Conservation (phyloP, 2,329 filamentous ascomycete species). For the Ophiosphaerella herpotricha region DNA sequence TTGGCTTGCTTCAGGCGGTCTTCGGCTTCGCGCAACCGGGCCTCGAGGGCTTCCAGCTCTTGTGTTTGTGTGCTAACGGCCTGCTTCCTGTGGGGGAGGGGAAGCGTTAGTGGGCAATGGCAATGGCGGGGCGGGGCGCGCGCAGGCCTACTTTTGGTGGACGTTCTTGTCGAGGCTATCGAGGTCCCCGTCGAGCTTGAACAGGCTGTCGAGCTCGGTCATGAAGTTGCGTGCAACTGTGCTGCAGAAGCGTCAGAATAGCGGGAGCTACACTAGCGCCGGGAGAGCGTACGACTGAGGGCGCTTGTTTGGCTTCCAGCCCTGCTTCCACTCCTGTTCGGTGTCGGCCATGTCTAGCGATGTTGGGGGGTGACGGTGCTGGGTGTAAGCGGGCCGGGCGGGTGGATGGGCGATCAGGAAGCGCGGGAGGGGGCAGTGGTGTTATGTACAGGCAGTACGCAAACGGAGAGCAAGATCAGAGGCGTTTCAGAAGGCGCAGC, state of each 20-base stretch:
- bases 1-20: conserved; percentile 62
- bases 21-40: conserved; percentile 82
- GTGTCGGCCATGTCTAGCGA: conserved; percentile 49
- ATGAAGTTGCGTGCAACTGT: conserved; percentile 89
- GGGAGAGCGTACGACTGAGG: conserved; percentile 75
- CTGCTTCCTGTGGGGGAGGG: conserved; percentile 67
- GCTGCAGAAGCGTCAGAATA: conserved; percentile 56
- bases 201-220: conserved; percentile 82
- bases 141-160: conserved; percentile 74
- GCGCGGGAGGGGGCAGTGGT: conserved; percentile 9
- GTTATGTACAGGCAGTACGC: conserved; percentile 9
- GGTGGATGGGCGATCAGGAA: conserved; percentile 2
- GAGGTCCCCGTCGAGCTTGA: conserved; percentile 81
- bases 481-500: conserved; percentile 32
- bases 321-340: conserved; percentile 56
- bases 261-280: conserved; percentile 26
- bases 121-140: neutral
- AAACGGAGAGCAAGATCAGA: conserved; percentile 23
- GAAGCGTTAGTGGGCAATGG: neutral
- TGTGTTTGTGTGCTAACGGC: conserved; percentile 72
- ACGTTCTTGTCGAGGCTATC: conserved; percentile 75
- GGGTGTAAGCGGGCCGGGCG: conserved; percentile 9
- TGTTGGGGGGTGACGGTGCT: conserved; percentile 8
- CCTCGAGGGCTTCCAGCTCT: conserved; percentile 86
- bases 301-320: conserved; percentile 80